Evolutionary conservation across 2,329 filamentous ascomycete species (phyloP), one percentile per base, ranked within the genome.

Genomic region (Camptophora hylomeconis): DNA sequence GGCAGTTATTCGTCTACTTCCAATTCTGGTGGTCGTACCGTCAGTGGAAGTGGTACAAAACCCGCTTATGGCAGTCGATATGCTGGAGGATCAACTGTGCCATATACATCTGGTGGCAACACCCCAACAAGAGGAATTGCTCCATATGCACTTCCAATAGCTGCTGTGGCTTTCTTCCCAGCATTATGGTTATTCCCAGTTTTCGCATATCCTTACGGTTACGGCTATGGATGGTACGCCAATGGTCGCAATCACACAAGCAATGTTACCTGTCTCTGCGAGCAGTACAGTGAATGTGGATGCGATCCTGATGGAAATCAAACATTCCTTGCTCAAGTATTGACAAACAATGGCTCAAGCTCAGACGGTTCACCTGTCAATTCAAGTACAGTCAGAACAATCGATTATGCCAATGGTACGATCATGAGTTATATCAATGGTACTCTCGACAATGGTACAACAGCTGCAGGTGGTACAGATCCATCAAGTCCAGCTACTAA

Each of bases 191-290:
- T 70, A 1, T 69, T 62, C 42, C 60, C 60, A 22, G 30, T 40
- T 6, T 75, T 69, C 36, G 59, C 60, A 2, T 75, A 76, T 45
- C 50, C 58, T 3, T 72, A 66, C 51, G 42, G 41, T 24, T 49
- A 63, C 40, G 56, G 55, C 5, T 60, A 56, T 19, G 29, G 27
- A 9, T 58, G 65, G 44, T 60, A 57, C 33, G 31, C 44, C 8
- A 51, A 51, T 7, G 44, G 45, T 4, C 21, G 35, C 17, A 52
- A 63, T 35, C 48, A 60, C 22, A 53, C 56, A 5, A 53, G 47
- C 18, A 54, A 59, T 23, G 63, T 74, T 5, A 51, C 60, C 3
- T 76, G 72, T 43, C 45, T 72, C 20, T 76, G 72, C 45, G 54
- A 65, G 35, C 44, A 63, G 32, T 65, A 65, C 41, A 51, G 47